A percentile compares a stretch with the other conserved stretches of the same genome.
Evolutionary conservation across 2,329 filamentous ascomycete species (phyloP).

Genomic region (Dactylonectria macrodidyma): DNA sequence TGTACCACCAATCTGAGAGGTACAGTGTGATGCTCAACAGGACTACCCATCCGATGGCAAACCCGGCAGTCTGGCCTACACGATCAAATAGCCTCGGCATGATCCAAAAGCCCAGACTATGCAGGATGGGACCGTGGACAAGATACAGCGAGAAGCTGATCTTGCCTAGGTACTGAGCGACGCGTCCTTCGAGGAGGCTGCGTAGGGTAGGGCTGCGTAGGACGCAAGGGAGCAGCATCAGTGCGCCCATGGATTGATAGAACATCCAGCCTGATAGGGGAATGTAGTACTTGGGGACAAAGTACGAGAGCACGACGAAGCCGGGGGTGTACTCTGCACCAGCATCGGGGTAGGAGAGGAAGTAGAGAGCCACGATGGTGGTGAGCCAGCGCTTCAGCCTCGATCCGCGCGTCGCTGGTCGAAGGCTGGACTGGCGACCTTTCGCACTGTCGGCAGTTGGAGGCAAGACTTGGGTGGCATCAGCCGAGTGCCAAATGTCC

Average conservation of each 20-base stretch:
- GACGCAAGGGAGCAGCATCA: conserved; percentile 54
- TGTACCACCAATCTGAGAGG: conserved; percentile 54
- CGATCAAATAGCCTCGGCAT: conserved; percentile 58
- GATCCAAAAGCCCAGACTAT: conserved; percentile 72
- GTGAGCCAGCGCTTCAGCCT: conserved; percentile 46
- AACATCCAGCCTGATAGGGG: conserved; percentile 58
- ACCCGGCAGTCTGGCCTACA: conserved; percentile 50
- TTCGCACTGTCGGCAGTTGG: conserved; percentile 30
- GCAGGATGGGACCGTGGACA: conserved; percentile 69
- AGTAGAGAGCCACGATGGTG: conserved; percentile 53
- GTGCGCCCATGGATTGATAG: conserved; percentile 56
- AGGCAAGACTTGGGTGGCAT: conserved; percentile 27
- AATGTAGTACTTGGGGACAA: conserved; percentile 55
- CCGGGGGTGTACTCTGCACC: conserved; percentile 57
- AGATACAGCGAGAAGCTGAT: conserved; percentile 61
- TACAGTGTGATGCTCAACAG: conserved; percentile 53
- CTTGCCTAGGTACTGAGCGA: conserved; percentile 56
- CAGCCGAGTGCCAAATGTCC: conserved; percentile 50
- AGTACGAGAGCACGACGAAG: conserved; percentile 52
- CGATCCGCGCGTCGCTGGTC: conserved; percentile 30
- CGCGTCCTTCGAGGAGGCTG: conserved; percentile 48
- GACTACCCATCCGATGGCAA: conserved; percentile 51
- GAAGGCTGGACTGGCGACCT: conserved; percentile 21
- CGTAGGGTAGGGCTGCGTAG: conserved; percentile 51
- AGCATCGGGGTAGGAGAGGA: conserved; percentile 58